Percentiles rank a stretch among this genome's conserved stretches.
These are phyloP conservation scores for Colletotrichum endophyticum DNA, from an alignment of 2,329 filamentous ascomycete species.

Conservation along the genomic window DNA sequence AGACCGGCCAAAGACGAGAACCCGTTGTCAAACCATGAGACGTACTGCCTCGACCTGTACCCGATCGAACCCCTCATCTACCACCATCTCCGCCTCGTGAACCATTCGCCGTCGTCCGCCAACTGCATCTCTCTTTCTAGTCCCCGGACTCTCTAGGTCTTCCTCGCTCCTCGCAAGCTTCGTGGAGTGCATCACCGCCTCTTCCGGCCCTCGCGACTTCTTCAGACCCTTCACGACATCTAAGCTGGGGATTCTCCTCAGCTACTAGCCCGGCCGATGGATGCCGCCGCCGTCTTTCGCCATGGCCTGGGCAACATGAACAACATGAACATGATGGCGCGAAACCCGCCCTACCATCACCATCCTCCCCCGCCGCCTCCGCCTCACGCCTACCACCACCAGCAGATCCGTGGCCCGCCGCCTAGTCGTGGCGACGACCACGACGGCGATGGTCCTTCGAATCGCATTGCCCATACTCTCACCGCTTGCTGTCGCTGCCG, in stretches of 20 bases:
- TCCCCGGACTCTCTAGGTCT: not conserved
- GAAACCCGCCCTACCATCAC: slow-evolving; percentile 25
- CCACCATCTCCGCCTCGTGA: not conserved
- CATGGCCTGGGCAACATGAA: slow-evolving; percentile 46
- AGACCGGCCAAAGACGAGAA: not conserved
- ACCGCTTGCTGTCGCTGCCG: slow-evolving; percentile 82
- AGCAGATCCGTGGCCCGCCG: slow-evolving; percentile 32
- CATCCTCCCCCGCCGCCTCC: slow-evolving; percentile 23
- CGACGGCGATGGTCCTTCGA: slow-evolving; percentile 56
- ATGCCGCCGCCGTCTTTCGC: slow-evolving; percentile 63
- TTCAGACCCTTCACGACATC: not conserved
- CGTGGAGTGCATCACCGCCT: not conserved
- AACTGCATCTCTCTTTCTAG: not conserved
- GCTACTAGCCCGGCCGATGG: slow-evolving; percentile 48
- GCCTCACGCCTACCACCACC: slow-evolving; percentile 29
- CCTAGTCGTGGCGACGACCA: slow-evolving; percentile 44
- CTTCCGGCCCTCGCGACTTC: not conserved
- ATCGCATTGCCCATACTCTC: slow-evolving; percentile 77
- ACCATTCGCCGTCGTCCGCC: not conserved
- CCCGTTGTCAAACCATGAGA: slow-evolving; percentile 7
- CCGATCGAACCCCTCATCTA: not conserved
- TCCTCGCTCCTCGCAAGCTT: not conserved
- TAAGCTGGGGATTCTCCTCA: slow-evolving; percentile 7
- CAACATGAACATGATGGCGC: slow-evolving; percentile 24
- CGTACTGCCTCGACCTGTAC: not conserved